Evolutionary conservation across 148 eudicot species (phyloP).

Genomic region (Fagopyrum homotropicum): DNA sequence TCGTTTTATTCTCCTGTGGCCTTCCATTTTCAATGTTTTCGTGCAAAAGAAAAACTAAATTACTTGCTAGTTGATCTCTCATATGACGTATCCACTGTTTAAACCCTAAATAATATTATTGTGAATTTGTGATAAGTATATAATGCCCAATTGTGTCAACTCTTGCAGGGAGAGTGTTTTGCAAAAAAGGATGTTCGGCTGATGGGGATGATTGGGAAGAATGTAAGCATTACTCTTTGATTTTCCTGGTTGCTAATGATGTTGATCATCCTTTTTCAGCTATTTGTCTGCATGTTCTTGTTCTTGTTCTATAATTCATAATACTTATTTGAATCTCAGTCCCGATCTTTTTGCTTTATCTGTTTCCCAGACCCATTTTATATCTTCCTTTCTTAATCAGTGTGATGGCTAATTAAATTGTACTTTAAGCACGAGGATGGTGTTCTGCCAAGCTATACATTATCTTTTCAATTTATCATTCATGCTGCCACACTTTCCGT

Average conservation of each 20-base stretch:
- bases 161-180: slow-evolving; percentile 86
- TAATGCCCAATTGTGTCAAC: not conserved
- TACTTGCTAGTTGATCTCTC: not conserved
- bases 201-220: slow-evolving; percentile 96
- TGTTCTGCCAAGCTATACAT: not conserved
- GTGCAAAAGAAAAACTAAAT: not conserved
- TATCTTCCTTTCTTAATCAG: not conserved
- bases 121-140: not conserved
- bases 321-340: not conserved
- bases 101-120: not conserved
- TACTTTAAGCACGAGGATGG: not conserved
- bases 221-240: slow-evolving; percentile 49
- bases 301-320: not conserved
- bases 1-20: not conserved
- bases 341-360: not conserved
- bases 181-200: slow-evolving; percentile 91
- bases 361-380: not conserved
- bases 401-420: not conserved
- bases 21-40: not conserved
- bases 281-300: not conserved
- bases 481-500: not conserved
- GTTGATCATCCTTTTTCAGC: not conserved
- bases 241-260: slow-evolving; percentile 2
- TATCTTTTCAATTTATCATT: not conserved
- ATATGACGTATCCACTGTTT: not conserved